These are phyloP conservation scores for Cephaloascus albidus DNA, from an alignment of 805 yeast genomes.

Conservation along the genomic window DNA sequence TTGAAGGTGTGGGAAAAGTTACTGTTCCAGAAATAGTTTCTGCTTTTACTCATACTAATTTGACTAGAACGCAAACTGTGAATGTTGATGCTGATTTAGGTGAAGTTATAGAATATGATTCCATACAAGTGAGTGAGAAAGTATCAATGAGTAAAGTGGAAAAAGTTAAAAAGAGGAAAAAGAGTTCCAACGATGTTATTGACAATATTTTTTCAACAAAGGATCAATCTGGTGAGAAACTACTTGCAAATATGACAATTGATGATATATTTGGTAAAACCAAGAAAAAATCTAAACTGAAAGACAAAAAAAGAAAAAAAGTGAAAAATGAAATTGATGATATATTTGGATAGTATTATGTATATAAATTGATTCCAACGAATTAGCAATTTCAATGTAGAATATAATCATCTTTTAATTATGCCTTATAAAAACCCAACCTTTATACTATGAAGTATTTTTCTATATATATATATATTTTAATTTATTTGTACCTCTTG, in stretches of 20 bases:
- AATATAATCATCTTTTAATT: too few relatives aligned
- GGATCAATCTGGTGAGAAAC: slow-evolving; percentile 1
- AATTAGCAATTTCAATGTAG: too few relatives aligned
- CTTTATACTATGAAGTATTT: too few relatives aligned
- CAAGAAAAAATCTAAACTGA: slow-evolving; percentile 5
- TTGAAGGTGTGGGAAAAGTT: slow-evolving; percentile 9
- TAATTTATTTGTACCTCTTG: too few relatives aligned
- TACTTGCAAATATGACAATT: slow-evolving; percentile 2
- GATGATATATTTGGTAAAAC: slow-evolving; percentile 5
- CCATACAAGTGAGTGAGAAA: too few relatives aligned
- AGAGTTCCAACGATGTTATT: slow-evolving; percentile 2
- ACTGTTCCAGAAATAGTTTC: slow-evolving; percentile 8
- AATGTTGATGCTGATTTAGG: slow-evolving; percentile 5
- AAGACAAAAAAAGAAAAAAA: slow-evolving; percentile 39
- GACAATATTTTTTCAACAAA: slow-evolving; percentile 2
- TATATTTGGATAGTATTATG: slow-evolving; percentile 60
- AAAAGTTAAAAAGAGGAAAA: slow-evolving; percentile 3
- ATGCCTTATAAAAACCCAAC: too few relatives aligned
- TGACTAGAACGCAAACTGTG: slow-evolving; percentile 4
- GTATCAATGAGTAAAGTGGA: slow-evolving; percentile 2
- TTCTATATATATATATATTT: too few relatives aligned
- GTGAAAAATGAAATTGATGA: slow-evolving; percentile 58
- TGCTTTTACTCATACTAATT: too few relatives aligned
- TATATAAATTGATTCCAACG: too few relatives aligned
- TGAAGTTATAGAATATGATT: slow-evolving; percentile 21